These are phyloP conservation scores for Hortaea werneckii DNA, from an alignment of 2,329 filamentous ascomycete genomes.

Conservation along the genomic window DNA sequence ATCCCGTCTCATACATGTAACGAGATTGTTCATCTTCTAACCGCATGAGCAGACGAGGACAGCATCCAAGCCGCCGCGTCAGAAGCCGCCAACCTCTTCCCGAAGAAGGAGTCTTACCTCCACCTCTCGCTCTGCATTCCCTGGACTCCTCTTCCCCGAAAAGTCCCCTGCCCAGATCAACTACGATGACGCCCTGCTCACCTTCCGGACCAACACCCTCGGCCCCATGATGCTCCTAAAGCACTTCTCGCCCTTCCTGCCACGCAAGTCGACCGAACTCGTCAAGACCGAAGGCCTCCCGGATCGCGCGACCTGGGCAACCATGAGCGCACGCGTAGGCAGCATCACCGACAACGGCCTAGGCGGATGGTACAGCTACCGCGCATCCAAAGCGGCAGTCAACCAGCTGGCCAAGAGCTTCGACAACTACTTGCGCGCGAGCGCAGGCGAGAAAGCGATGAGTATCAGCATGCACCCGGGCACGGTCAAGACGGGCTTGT, in stretches of 20 bases:
- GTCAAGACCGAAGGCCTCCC: constrained; percentile 27
- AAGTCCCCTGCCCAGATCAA: constrained; percentile 58
- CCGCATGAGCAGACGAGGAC: constrained; percentile 43
- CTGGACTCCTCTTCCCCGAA: constrained; percentile 64
- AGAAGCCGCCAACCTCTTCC: constrained; percentile 20
- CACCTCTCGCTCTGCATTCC: constrained; percentile 61
- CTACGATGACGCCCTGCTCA: constrained; percentile 51
- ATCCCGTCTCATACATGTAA: not conserved
- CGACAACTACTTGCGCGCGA: constrained; percentile 53
- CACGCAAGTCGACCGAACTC: constrained; percentile 43
- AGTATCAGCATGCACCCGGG: constrained; percentile 67
- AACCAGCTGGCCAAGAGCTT: constrained; percentile 62
- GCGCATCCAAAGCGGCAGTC: constrained; percentile 64
- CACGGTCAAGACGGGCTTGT: constrained; percentile 67
- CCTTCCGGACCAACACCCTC: constrained; percentile 63
- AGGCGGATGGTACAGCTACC: constrained; percentile 77
- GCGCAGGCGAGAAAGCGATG: constrained; percentile 52
- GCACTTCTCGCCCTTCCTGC: constrained; percentile 60
- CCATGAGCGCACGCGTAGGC: constrained; percentile 70
- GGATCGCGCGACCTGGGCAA: constrained; percentile 53
- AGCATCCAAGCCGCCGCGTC: constrained; percentile 50
- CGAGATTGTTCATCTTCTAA: too few species aligned
- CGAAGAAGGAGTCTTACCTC: constrained; percentile 44
- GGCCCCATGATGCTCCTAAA: constrained; percentile 69
- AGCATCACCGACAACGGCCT: constrained; percentile 60